Conservation (phyloP, 1,284 basidiomycete species). For the Cryptococcus sp. region DNA sequence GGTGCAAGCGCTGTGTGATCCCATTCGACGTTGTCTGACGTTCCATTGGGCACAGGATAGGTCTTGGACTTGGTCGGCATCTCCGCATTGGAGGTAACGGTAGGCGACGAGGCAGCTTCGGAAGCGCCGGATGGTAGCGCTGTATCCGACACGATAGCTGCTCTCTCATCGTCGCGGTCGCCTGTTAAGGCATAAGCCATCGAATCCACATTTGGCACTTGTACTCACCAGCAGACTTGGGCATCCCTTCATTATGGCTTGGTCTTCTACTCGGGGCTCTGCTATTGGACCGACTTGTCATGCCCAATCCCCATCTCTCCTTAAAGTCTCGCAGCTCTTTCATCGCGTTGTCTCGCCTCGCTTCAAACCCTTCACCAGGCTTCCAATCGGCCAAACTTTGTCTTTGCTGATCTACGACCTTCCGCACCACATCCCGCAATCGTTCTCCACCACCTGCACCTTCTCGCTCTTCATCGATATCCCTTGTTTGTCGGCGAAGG, state of each 20-base stretch:
- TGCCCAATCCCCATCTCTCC: slow-evolving; percentile 31
- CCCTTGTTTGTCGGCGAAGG: slow-evolving; percentile 49
- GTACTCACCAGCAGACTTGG: slow-evolving; percentile 10
- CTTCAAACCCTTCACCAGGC: slow-evolving; percentile 44
- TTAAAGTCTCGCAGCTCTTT: slow-evolving; percentile 42
- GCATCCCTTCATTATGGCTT: slow-evolving; percentile 6
- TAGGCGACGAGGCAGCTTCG: slow-evolving; percentile 43
- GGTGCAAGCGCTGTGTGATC: not conserved
- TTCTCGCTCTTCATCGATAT: slow-evolving; percentile 35
- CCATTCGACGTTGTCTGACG: not conserved
- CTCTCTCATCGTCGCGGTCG: slow-evolving; percentile 24
- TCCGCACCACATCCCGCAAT: slow-evolving; percentile 46
- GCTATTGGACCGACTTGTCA: slow-evolving; percentile 15
- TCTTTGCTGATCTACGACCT: slow-evolving; percentile 42
- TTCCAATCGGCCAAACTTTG: slow-evolving; percentile 40
- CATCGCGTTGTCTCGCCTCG: slow-evolving; percentile 42
- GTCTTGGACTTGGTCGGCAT: slow-evolving; percentile 37
- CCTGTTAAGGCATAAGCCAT: slow-evolving; percentile 10
- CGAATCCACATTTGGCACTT: not conserved
- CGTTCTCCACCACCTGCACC: slow-evolving; percentile 13
- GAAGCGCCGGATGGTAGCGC: slow-evolving; percentile 33
- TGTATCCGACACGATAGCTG: slow-evolving; percentile 4
- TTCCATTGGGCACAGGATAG: slow-evolving; percentile 13
- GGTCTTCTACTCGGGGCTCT: slow-evolving; percentile 20
- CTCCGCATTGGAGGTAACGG: slow-evolving; percentile 21